Base-by-base conservation (phyloP, 352 stramenopile species). In the Phytophthora sansomeana region DNA sequence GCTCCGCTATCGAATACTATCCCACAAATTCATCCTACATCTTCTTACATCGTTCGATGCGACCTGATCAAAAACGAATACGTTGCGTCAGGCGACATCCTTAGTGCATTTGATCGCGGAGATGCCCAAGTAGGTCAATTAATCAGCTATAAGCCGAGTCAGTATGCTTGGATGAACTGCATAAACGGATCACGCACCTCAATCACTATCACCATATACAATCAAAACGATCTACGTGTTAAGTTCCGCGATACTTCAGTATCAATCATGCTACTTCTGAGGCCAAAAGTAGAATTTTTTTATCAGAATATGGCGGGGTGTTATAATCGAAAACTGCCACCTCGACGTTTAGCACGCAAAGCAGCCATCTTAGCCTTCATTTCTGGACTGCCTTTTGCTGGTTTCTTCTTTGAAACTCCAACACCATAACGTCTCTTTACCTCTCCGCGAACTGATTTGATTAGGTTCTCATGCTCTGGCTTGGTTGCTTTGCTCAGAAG, bases 31-130 rank as follows among this genome's bases (percentile, higher is more conserved):
- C 56, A 63, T 21, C 57, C 64, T 14, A 58, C 38, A 21, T 24
- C 36, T 8, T 46, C 47, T 10, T 72, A 72, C 50, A 61, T 72
- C 10, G 49, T 72, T 7, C 29, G 63, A 21, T 72, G 63, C 33
- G 55, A 61, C 53, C 16, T 72, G 8, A 55, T 72, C 19, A 72
- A 72, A 38, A 67, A 72, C 33, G 41, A 57, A 5, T 72, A 63
- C 10, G 55, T 62, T 5, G 44, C 33, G 28, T 63, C 56, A 33
- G 50, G 35, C 5, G 44, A 65, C 26, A 58, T 58, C 26, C 19
- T 65, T 1, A 33, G 17, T 17, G 47, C 57, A 13, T 65, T 65
- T 26, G 43, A 58, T 55, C 11, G 50, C 16, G 35, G 44, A 26
- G 44, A 65, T 51, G 46, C 58, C 1, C 9, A 0, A 6, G 46